Evolutionary conservation across 768 basidiomycete genomes (phyloP), one percentile per base, ranked within the genome.

Genomic region (Cystobasidium ongulense): DNA sequence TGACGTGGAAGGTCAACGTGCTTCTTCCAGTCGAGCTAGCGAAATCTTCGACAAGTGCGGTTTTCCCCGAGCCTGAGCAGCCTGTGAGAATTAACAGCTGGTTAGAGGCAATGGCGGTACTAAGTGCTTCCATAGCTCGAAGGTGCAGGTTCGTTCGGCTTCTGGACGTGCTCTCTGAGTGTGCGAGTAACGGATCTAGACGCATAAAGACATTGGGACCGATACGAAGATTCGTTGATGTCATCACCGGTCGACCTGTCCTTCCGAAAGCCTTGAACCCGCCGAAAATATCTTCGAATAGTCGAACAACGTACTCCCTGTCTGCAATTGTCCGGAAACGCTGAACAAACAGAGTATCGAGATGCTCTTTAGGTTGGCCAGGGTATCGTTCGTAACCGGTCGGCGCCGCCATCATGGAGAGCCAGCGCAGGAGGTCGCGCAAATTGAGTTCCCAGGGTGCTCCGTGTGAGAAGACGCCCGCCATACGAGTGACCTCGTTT

Each of bases 381-480:
- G 38, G 65, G 2, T 66, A 62, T 0, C 38, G 62, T 68, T 83
- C 81, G 50, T 82, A 72, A 0, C 81, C 81, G 38, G 82, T 79
- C 53, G 77, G 76, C 21, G 74, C 53, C 29, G 57, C 23, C 25
- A 76, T 74, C 17, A 82, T 71, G 43, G 84, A 85, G 0, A 89
- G 87, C 94, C 96, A 96, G 54, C 96, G 87, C 73, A 92, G 86
- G 72, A 97, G 84, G 81, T 99, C 95, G 17, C 95, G 90, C 35
- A 99, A 84, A 80, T 99, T 99, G 84, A 98, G 96, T 80, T 99
- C 95, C 95, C 95, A 99, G 3, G 95, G 96, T 70, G 86, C 85
- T 10, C 94, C 94, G 74, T 39, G 75, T 74, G 59, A 65, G 62
- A 41, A 77, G 73, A 80, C 96, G 92, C 54, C 23, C 18, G 54